A percentile compares a stretch with the other conserved stretches of the same genome.
Conservation (phyloP, 495 filamentous ascomycete genomes). For the Tuber microsphaerosporum region DNA sequence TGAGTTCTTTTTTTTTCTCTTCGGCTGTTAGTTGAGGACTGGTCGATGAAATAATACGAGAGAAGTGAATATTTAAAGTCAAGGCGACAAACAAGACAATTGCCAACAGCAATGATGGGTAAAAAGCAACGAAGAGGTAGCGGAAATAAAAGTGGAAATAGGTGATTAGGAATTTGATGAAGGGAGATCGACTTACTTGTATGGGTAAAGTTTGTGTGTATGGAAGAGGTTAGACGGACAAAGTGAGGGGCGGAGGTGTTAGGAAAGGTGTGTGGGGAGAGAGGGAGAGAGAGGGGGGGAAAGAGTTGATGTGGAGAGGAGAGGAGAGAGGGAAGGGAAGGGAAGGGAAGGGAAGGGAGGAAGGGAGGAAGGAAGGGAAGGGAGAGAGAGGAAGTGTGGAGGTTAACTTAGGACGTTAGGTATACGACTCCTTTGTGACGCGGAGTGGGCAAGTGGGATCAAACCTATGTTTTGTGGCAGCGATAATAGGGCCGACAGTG, state of each 20-base stretch:
- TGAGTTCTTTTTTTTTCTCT: constrained; percentile 2
- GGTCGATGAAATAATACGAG: constrained; percentile 28
- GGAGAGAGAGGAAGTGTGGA: neutral
- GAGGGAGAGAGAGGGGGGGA: constrained; percentile 43
- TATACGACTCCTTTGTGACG: constrained; percentile 5
- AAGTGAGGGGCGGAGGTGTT: constrained; percentile 17
- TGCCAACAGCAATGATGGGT: neutral
- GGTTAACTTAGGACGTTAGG: neutral
- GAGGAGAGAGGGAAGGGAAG: constrained; percentile 44
- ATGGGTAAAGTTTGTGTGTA: neutral
- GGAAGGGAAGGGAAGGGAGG: constrained; percentile 45
- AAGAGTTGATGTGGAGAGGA: constrained; percentile 43
- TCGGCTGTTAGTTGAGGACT: constrained; percentile 11
- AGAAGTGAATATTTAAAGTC: constrained; percentile 3
- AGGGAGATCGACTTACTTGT: neutral
- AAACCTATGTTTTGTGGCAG: neutral
- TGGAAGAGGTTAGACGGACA: constrained; percentile 4
- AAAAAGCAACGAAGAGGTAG: neutral
- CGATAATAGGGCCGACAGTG: neutral
- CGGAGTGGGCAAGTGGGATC: neutral
- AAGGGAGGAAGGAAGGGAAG: constrained; percentile 44
- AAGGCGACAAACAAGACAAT: constrained; percentile 18
- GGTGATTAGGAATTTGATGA: constrained; percentile 7
- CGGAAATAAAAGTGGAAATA: constrained; percentile 6
- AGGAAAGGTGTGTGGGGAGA: constrained; percentile 37